Evolutionary conservation across 1,139 yeast genomes (phyloP).

Genomic region (Candida gigantensis): DNA sequence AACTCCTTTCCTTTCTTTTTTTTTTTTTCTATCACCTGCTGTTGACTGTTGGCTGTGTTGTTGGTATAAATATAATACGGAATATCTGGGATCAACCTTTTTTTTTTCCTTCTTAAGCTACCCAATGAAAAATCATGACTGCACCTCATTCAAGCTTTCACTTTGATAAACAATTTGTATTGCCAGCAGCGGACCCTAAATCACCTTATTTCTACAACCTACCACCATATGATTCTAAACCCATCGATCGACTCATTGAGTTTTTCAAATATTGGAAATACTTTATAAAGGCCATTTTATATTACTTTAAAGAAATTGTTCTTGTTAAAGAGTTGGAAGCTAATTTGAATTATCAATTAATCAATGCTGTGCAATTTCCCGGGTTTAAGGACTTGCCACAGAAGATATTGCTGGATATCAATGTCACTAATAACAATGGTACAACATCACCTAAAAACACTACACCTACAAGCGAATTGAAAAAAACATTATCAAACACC

Average conservation of each 20-base stretch:
- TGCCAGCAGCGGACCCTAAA: conserved; percentile 35
- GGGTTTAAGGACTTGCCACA: conserved; percentile 40
- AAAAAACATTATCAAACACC: conserved; percentile 23
- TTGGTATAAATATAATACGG: too few species aligned
- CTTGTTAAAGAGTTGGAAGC: conserved; percentile 71
- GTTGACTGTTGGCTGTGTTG: too few species aligned
- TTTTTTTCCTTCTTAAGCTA: not conserved
- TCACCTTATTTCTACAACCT: conserved; percentile 45
- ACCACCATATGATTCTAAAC: conserved; percentile 43
- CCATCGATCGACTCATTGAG: conserved; percentile 52
- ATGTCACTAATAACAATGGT: conserved; percentile 9
- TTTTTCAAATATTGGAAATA: conserved; percentile 73
- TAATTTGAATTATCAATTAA: conserved; percentile 61
- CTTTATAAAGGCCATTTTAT: conserved; percentile 60
- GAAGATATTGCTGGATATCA: conserved; percentile 17
- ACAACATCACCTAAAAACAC: conserved; percentile 16
- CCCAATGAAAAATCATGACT: conserved; percentile 1
- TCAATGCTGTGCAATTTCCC: conserved; percentile 62
- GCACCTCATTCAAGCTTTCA: conserved; percentile 3
- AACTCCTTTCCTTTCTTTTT: too few species aligned
- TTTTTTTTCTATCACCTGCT: too few species aligned
- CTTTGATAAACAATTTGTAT: conserved; percentile 33
- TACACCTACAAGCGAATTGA: conserved; percentile 27
- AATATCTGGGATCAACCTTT: not conserved
- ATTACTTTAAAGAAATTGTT: conserved; percentile 62